Percentiles rank a stretch among this genome's conserved stretches.
These are phyloP conservation scores for Volvariella surrecta DNA, from an alignment of 1,284 basidiomycete genomes.

Conservation along the genomic window DNA sequence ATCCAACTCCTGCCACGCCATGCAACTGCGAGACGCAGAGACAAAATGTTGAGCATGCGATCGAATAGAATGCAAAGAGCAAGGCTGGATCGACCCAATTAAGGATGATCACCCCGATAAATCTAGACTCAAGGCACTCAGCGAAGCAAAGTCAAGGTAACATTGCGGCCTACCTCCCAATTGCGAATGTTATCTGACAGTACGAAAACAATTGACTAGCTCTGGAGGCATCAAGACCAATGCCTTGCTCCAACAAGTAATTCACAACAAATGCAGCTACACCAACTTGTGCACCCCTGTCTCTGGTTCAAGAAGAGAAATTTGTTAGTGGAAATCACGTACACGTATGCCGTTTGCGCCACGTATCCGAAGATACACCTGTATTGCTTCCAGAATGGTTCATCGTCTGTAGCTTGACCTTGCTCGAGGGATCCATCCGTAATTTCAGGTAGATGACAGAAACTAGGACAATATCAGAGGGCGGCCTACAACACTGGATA, in stretches of 20 bases:
- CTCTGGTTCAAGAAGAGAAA: background rate
- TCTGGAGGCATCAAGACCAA: conserved; percentile 41
- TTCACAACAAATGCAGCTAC: conserved; percentile 71
- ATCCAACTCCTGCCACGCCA: conserved; percentile 50
- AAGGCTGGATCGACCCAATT: conserved; percentile 59
- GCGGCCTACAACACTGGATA: conserved; percentile 1
- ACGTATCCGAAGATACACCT: conserved; percentile 67
- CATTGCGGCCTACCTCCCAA: conserved; percentile 38
- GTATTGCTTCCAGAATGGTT: conserved; percentile 65
- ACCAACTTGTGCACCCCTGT: conserved; percentile 63
- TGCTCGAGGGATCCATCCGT: conserved; percentile 56
- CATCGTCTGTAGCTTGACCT: conserved; percentile 34
- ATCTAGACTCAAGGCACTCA: conserved; percentile 25
- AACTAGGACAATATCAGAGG: conserved; percentile 26
- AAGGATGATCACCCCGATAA: conserved; percentile 56
- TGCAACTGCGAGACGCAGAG: conserved; percentile 44
- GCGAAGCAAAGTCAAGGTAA: background rate
- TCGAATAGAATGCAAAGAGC: conserved; percentile 46
- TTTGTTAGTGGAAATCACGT: conserved; percentile 15
- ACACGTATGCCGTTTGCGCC: conserved; percentile 66
- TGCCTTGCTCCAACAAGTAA: conserved; percentile 55
- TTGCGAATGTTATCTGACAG: conserved; percentile 67
- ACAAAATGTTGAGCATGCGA: conserved; percentile 44
- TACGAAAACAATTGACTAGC: conserved; percentile 65
- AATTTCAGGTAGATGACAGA: conserved; percentile 71